Base-by-base conservation (phyloP, 2,329 filamentous ascomycete species). In the Penicillium capsulatum region DNA sequence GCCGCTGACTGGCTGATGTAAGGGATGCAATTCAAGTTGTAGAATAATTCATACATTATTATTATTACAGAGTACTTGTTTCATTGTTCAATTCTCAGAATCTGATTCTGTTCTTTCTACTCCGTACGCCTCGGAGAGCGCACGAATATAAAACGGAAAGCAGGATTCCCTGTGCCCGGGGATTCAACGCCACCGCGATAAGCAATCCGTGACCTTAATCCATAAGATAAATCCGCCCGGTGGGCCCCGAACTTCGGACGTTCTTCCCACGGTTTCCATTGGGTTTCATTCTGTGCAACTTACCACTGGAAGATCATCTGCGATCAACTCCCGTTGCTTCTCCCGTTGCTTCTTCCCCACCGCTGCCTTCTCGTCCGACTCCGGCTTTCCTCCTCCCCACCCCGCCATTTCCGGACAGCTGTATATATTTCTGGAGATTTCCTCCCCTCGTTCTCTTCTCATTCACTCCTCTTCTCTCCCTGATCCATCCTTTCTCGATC, bases 331-430 rank as follows among this genome's bases (percentile, higher is more conserved):
- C 34, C 26, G 29, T 30, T 30, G 32, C 36, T 33, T 37, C 34
- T 32, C 44, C 45, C n/a, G n/a, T n/a, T 28, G 29, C 31, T 30
- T 34, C 36, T 33, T 37, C 34, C 34, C 44, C 45, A 31, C 47
- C 40, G 4, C n/a, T 40, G 42, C 33, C 28, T 45, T 47, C 42
- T 52, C 51, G 58, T 62, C 60, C 57, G 58, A 61, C 58, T 58
- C 58, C 59, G 59, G 59, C 57, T 46, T 46, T 24, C 34, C 33
- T 42, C 40, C 30, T 39, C 31, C 35, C 34, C 38, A 22, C 26
- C 30, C 28, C 31, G 45, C 44, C 40, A 31, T 34, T 30, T 35
- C 15, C 81, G 86, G 47, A 70, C 36, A 13, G 24, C 16, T 50
- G 44, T 50, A 57, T 58, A 59, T 55, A 58, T 50, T 45, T 40